A percentile compares a stretch with the other conserved stretches of the same genome.
Conservation (phyloP, 805 yeast genomes). For the Ogataea ganodermae region DNA sequence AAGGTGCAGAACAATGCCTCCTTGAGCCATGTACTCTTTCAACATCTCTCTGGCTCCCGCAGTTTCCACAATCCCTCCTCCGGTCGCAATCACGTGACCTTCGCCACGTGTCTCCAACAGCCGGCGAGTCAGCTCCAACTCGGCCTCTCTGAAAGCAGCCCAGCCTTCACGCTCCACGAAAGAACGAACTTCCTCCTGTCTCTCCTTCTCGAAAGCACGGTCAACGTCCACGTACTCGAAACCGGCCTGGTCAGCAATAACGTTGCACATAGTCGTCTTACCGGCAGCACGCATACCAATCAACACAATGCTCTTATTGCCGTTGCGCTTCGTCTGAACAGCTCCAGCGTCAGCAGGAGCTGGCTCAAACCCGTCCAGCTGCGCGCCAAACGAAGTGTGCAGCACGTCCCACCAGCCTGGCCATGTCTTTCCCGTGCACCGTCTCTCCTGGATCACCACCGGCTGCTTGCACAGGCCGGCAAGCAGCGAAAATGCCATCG, state of each 20-base stretch:
- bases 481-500: slow-evolving; percentile 91
- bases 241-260: slow-evolving; percentile 72
- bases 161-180: slow-evolving; percentile 72
- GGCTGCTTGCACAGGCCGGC: slow-evolving; percentile 67
- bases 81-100: slow-evolving; percentile 82
- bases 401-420: slow-evolving; percentile 99
- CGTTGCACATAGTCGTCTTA: slow-evolving; percentile 79
- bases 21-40: slow-evolving; percentile 53
- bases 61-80: slow-evolving; percentile 93
- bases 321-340: slow-evolving; percentile 36
- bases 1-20: slow-evolving; percentile 77
- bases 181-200: slow-evolving; percentile 54
- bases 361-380: slow-evolving; percentile 69
- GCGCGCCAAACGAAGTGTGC: slow-evolving; percentile 63
- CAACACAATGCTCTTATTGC: slow-evolving; percentile 63
- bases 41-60: slow-evolving; percentile 64
- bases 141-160: slow-evolving; percentile 81
- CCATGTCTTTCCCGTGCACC: slow-evolving; percentile 97
- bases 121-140: slow-evolving; percentile 56
- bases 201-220: slow-evolving; percentile 58
- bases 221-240: slow-evolving; percentile 78
- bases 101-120: slow-evolving; percentile 41
- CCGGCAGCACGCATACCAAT: slow-evolving; percentile 99
- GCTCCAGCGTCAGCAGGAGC: slow-evolving; percentile 18
- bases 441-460: slow-evolving; percentile 78